phyloP scores from a whole-genome alignment of 495 filamentous ascomycete genomes.

The Cercophora newfieldiana region DNA sequence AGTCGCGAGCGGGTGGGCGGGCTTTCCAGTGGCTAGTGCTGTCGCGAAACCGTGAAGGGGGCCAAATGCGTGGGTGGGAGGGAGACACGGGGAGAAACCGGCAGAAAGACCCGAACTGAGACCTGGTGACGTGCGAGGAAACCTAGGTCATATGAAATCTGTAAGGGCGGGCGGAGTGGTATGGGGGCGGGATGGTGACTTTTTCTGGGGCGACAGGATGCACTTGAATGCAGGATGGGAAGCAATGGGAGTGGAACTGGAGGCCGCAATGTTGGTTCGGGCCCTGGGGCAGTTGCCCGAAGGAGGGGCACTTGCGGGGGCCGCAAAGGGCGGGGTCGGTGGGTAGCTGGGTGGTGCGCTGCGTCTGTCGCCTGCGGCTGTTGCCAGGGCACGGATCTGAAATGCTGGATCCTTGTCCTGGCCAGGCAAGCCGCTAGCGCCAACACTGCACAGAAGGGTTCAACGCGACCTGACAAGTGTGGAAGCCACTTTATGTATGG shows the following conservation, averaged over 20 bases:
- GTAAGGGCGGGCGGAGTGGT: not conserved
- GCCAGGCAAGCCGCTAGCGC: not conserved
- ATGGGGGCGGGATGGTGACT: not conserved
- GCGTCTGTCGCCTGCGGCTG: not conserved
- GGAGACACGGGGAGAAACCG: not conserved
- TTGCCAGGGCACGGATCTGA: slow-evolving; percentile 19
- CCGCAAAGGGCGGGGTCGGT: slow-evolving; percentile 12
- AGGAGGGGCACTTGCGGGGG: not conserved
- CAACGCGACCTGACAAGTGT: slow-evolving; percentile 15
- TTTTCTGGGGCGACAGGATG: not conserved
- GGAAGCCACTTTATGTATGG: slow-evolving; percentile 21
- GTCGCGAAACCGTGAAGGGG: not conserved
- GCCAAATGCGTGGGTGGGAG: no score
- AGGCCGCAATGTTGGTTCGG: not conserved
- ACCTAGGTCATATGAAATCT: slow-evolving; percentile 9
- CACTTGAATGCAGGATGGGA: not conserved
- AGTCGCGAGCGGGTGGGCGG: not conserved
- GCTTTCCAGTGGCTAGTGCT: no score
- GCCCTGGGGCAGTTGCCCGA: not conserved
- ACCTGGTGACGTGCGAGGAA: slow-evolving; percentile 14
- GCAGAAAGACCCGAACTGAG: slow-evolving; percentile 6
- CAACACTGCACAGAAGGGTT: not conserved
- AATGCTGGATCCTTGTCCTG: slow-evolving; percentile 2
- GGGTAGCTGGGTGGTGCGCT: not conserved
- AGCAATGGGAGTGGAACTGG: not conserved